These are phyloP conservation scores for Scheffersomyces ergatensis DNA, from an alignment of 805 yeast genomes.

Conservation along the genomic window DNA sequence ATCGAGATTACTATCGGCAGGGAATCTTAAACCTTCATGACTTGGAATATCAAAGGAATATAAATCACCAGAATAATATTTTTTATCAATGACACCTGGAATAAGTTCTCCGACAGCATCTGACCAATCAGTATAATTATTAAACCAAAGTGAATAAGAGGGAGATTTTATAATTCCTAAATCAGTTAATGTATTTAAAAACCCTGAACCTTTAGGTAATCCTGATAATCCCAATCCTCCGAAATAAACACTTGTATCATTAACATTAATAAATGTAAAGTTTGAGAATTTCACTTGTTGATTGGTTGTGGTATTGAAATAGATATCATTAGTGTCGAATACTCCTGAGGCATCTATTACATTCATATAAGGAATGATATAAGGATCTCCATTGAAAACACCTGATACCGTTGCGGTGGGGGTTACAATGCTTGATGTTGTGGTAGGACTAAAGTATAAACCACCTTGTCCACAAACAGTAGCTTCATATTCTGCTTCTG, in stretches of 20 bases:
- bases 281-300: slow-evolving; percentile 11
- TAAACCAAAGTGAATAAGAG: slow-evolving; percentile 35
- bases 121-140: slow-evolving; percentile 7
- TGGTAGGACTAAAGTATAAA: slow-evolving; percentile 12
- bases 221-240: slow-evolving; percentile 41
- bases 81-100: slow-evolving; percentile 58
- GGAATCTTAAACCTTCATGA: slow-evolving; percentile 45
- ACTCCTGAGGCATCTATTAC: slow-evolving; percentile 24
- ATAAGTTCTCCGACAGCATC: slow-evolving; percentile 35
- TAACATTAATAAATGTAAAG: slow-evolving; percentile 27
- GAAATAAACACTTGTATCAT: slow-evolving; percentile 15
- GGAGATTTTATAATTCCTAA: slow-evolving; percentile 21
- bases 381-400: slow-evolving; percentile 12
- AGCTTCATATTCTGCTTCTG: slow-evolving; percentile 18
- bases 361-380: slow-evolving; percentile 27
- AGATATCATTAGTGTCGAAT: slow-evolving; percentile 21
- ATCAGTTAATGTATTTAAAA: slow-evolving; percentile 18
- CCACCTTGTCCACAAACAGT: slow-evolving; percentile 29
- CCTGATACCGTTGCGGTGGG: slow-evolving; percentile 9
- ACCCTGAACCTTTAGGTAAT: slow-evolving; percentile 21
- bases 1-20: slow-evolving; percentile 12
- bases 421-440: slow-evolving; percentile 8
- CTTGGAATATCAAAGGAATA: slow-evolving; percentile 52
- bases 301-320: slow-evolving; percentile 11
- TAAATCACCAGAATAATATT: slow-evolving; percentile 44